Conservation (phyloP, 352 stramenopile species). For the Achlya hypogyna region DNA sequence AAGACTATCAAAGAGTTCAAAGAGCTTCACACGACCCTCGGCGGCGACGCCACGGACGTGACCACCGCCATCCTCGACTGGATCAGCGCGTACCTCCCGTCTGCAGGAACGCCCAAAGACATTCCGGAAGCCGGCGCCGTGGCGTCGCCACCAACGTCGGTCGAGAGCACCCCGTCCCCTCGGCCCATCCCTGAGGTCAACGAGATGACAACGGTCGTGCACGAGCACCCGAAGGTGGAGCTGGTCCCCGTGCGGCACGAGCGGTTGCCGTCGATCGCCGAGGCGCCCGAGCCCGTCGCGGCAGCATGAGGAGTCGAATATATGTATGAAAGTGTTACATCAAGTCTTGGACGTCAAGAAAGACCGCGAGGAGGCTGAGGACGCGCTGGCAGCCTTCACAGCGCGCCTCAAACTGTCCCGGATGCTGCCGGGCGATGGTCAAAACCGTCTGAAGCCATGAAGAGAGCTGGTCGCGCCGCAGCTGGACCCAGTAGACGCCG, state of each 20-base stretch:
- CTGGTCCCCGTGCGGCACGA: no score
- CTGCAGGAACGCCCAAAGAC: background rate
- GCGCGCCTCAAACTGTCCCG: background rate
- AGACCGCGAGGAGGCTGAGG: background rate
- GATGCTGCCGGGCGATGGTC: background rate
- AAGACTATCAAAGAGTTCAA: slow-evolving; percentile 16
- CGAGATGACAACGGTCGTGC: no score
- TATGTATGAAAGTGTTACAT: background rate
- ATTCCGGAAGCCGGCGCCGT: no score
- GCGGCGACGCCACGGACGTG: background rate
- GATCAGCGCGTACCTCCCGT: background rate
- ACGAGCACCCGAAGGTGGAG: no score
- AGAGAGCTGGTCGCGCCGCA: background rate
- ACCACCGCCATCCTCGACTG: slow-evolving; percentile 8
- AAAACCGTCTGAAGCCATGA: background rate
- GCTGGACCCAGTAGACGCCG: background rate
- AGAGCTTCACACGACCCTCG: slow-evolving; percentile 11
- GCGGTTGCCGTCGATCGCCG: background rate
- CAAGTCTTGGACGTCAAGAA: background rate
- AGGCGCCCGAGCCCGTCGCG: no score
- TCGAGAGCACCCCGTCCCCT: no score
- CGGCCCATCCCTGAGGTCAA: no score
- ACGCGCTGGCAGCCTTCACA: background rate
- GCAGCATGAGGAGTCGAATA: no score
- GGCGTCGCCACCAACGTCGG: no score